Conservation (phyloP, 768 basidiomycete genomes). For the Strobilomyces confusus region DNA sequence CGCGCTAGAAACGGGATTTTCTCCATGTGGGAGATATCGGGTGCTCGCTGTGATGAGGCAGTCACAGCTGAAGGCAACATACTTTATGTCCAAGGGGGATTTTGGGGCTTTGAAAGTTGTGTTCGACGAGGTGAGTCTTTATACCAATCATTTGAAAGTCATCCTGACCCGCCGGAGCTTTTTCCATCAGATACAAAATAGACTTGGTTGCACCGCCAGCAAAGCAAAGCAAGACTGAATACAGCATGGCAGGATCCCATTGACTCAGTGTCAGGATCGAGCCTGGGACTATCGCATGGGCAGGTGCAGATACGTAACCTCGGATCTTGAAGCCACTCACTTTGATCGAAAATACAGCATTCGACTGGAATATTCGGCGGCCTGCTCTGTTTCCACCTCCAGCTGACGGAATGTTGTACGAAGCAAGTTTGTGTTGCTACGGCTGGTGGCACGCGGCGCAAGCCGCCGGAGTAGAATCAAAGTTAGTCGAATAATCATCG, state of each 20-base stretch:
- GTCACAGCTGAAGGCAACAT: neutral
- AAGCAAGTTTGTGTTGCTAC: too few species aligned
- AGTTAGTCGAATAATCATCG: too few species aligned
- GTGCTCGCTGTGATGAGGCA: neutral
- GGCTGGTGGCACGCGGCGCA: too few species aligned
- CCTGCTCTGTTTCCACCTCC: neutral
- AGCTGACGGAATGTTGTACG: too few species aligned
- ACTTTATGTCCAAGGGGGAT: neutral
- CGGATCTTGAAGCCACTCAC: neutral
- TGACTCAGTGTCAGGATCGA: neutral
- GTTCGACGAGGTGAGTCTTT: neutral
- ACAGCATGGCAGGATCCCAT: conserved; percentile 1
- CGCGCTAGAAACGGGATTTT: too few species aligned
- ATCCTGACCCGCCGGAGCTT: neutral
- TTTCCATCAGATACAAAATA: neutral
- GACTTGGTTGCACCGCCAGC: neutral
- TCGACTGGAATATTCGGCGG: neutral
- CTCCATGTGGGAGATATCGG: neutral
- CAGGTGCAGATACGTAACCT: too few species aligned
- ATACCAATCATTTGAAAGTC: neutral
- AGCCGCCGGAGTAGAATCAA: too few species aligned
- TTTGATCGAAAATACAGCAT: neutral
- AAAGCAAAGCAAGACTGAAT: neutral
- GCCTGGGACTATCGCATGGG: too few species aligned
- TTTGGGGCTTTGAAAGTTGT: neutral